Conservation (phyloP, 2,329 filamentous ascomycete species). For the Aaosphaeria arxii region DNA sequence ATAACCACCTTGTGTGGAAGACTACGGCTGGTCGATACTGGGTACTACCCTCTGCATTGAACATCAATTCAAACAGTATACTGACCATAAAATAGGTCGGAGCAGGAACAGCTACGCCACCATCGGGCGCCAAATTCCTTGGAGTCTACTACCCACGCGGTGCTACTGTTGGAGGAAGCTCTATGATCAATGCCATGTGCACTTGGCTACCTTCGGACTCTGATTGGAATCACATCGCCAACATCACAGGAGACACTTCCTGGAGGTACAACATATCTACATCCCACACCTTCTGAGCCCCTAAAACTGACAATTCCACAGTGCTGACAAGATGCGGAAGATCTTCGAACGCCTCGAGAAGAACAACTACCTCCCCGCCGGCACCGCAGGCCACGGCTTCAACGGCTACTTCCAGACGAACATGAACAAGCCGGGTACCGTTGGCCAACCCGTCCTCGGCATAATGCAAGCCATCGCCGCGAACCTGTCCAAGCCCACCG, state of each 20-base stretch:
- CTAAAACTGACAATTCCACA: background rate
- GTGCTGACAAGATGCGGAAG: conserved; percentile 48
- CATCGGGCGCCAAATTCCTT: conserved; percentile 47
- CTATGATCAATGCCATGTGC: conserved; percentile 52
- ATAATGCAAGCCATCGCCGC: conserved; percentile 25
- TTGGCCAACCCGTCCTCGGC: conserved; percentile 39
- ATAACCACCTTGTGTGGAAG: conserved; percentile 57
- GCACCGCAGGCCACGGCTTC: conserved; percentile 51
- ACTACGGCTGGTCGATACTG: conserved; percentile 51
- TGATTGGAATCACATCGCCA: conserved; percentile 58
- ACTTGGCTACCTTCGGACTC: conserved; percentile 53
- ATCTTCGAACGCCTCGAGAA: conserved; percentile 55
- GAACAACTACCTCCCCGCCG: conserved; percentile 48
- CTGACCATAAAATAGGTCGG: conserved; percentile 29
- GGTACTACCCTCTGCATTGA: conserved; percentile 12
- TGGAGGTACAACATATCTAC: conserved; percentile 41
- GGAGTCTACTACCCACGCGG: conserved; percentile 58
- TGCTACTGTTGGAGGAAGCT: conserved; percentile 54
- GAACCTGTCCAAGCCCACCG: conserved; percentile 41
- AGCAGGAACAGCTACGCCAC: conserved; percentile 45
- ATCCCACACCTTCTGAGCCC: no score
- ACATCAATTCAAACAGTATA: no score
- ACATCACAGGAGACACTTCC: conserved; percentile 56
- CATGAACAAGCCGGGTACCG: conserved; percentile 48
- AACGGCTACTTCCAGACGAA: conserved; percentile 55